Percentiles rank a stretch among this genome's conserved stretches.
Conservation (phyloP, 352 stramenopile genomes). For the Globisporangium spinosum region DNA sequence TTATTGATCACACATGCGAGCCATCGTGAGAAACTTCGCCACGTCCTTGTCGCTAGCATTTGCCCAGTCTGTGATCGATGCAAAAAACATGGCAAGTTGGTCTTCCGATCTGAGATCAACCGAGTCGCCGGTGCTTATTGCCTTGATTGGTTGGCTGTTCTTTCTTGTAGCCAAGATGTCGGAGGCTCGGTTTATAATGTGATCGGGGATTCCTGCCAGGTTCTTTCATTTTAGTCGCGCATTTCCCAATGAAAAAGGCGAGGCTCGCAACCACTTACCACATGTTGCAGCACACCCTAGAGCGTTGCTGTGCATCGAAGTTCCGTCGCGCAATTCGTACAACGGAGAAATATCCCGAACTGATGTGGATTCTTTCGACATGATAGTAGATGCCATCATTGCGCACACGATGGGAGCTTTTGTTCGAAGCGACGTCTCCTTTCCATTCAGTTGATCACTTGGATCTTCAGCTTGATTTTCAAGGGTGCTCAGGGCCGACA, state of each 20-base stretch:
- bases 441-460: background rate
- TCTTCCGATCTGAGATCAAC: slow-evolving; percentile 36
- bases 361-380: slow-evolving; percentile 16
- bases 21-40: slow-evolving; percentile 50
- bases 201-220: slow-evolving; percentile 38
- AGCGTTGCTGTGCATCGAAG: slow-evolving; percentile 70
- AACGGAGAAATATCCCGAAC: slow-evolving; percentile 35
- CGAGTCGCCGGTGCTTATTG: slow-evolving; percentile 21
- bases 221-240: background rate
- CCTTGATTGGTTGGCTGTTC: slow-evolving; percentile 22
- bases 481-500: slow-evolving; percentile 16
- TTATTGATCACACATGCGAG: slow-evolving; percentile 36
- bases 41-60: slow-evolving; percentile 36
- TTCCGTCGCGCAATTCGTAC: slow-evolving; percentile 56
- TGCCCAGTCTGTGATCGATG: slow-evolving; percentile 52
- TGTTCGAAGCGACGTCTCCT: background rate
- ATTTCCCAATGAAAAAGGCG: background rate
- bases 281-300: slow-evolving; percentile 62
- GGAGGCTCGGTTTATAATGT: slow-evolving; percentile 40
- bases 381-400: slow-evolving; percentile 48
- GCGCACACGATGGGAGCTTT: slow-evolving; percentile 34
- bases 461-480: background rate
- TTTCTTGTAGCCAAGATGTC: slow-evolving; percentile 39
- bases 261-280: slow-evolving; percentile 29
- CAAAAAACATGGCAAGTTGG: slow-evolving; percentile 40